Base-by-base conservation (phyloP, 495 filamentous ascomycete genomes). In the Tetracladium setigerum region DNA sequence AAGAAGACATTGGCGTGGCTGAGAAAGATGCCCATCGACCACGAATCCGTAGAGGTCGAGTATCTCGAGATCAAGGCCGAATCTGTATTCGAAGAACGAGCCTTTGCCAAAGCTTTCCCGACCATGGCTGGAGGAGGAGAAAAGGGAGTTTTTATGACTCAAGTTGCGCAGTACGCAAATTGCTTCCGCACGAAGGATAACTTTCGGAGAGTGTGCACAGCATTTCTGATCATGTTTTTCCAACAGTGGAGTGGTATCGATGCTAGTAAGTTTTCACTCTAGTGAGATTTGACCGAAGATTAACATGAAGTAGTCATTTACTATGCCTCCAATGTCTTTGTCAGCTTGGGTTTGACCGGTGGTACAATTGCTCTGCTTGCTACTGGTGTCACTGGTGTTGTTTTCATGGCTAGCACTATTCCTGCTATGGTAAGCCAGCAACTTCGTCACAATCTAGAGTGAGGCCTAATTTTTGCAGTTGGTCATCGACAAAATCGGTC, bases 161-260 rank as follows among this genome's bases (percentile, higher is more conserved):
- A 59, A n/a, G 35, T 51, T 27, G 49, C 53, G 1, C 49, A 53
- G 18, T 56, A 59, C 22, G 40, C 38, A 27, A 52, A 42, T 22
- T 54, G 51, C 37, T 53, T 59, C 50, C 35, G 49, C 15, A 36
- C 53, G 14, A 47, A 40, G 42, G 50, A 59, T 30, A 59, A 59
- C 56, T 71, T 81, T 30, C 78, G 79, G 53, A 78, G 81, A 44
- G 79, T 79, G 10, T 64, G 78, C 37, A 67, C 82, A 38, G 81
- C 80, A 59, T 76, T 68, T 27, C 72, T 72, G 2, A 58, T 91
- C 5, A 87, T 92, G 60, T 74, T 77, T 64, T 72, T 78, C 60
- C 78, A 82, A 61, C 78, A 84, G 67, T 71, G 65, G 56, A 67
- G 57, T 32, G 67, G 67, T 46, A 60, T 69, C 44, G 53, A 59